A percentile compares a stretch with the other conserved stretches of the same genome.
Conservation (phyloP, 2,329 filamentous ascomycete genomes). For the Hypoxylon sp. region DNA sequence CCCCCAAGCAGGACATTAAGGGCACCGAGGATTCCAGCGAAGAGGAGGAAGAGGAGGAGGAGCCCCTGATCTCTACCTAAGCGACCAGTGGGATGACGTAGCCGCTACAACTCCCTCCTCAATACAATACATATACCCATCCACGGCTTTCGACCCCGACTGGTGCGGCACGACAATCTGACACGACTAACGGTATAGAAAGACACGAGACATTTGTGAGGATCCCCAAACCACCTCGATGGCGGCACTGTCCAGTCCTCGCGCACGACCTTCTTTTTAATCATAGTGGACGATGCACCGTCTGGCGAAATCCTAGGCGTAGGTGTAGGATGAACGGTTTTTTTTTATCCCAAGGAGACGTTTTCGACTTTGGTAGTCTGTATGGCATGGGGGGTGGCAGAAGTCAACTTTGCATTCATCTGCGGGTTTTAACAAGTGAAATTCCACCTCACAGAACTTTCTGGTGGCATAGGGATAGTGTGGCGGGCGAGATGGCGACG, state of each 20-base stretch:
- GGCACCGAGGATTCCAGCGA: constrained; percentile 34
- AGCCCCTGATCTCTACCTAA: constrained; percentile 48
- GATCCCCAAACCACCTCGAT: constrained; percentile 26
- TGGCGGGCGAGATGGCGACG: constrained; percentile 12
- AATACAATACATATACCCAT: constrained; percentile 25
- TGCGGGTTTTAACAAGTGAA: background rate
- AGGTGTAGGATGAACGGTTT: constrained; percentile 23
- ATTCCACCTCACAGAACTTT: constrained; percentile 8
- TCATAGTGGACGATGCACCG: constrained; percentile 19
- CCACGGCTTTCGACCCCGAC: constrained; percentile 22
- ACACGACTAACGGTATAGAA: constrained; percentile 40
- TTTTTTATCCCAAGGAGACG: constrained; percentile 21
- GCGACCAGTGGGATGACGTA: constrained; percentile 7
- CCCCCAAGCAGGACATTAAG: constrained; percentile 49
- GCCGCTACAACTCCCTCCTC: constrained; percentile 29
- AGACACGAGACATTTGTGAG: constrained; percentile 35
- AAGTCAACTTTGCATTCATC: background rate
- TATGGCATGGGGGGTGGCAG: constrained; percentile 1
- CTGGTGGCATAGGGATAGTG: constrained; percentile 13
- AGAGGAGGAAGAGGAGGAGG: constrained; percentile 40
- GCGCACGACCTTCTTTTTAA: constrained; percentile 31
- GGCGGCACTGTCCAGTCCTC: constrained; percentile 16
- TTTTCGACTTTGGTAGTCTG: constrained; percentile 27
- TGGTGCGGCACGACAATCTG: constrained; percentile 34
- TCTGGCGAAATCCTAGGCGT: constrained; percentile 18